Conservation (phyloP, 345 rosid genomes). For the Cardamine occulta region DNA sequence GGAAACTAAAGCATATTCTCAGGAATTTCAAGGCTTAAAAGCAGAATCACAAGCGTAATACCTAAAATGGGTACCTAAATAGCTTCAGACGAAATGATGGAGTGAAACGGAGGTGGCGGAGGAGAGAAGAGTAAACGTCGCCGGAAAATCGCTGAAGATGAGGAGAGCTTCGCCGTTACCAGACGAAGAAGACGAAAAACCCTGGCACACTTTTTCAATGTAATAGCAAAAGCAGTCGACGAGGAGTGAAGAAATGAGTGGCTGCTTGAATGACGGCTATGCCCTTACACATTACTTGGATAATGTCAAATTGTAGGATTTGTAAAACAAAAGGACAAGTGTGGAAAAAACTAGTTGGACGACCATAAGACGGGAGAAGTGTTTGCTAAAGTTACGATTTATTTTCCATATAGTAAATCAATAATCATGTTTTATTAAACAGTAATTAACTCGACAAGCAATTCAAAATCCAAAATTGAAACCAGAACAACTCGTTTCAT, state of each 20-base stretch:
- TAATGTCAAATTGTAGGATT: too few relatives aligned
- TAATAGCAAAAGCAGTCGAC: neutral
- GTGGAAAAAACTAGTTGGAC: too few relatives aligned
- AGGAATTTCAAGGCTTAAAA: conserved; percentile 2
- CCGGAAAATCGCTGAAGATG: conserved; percentile 12
- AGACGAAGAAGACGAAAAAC: conserved; percentile 3
- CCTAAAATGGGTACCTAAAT: conserved; percentile 11
- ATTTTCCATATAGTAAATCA: too few relatives aligned
- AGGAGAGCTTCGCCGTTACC: neutral
- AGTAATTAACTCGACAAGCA: too few relatives aligned
- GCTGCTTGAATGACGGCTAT: neutral
- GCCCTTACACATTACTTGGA: too few relatives aligned
- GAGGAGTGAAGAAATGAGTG: conserved; percentile 1
- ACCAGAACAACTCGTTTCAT: too few relatives aligned
- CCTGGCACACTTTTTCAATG: conserved; percentile 9
- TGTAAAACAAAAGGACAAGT: too few relatives aligned
- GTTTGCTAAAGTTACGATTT: too few relatives aligned
- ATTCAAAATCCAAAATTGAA: too few relatives aligned
- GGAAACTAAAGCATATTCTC: conserved; percentile 16
- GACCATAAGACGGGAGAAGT: too few relatives aligned
- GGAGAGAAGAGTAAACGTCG: neutral
- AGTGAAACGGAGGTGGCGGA: neutral
- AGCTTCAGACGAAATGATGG: neutral
- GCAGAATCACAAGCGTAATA: conserved; percentile 23
- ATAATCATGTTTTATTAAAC: too few relatives aligned